Evolutionary conservation across 2,329 filamentous ascomycete genomes (phyloP).

Genomic region (Clarireedia paspali): DNA sequence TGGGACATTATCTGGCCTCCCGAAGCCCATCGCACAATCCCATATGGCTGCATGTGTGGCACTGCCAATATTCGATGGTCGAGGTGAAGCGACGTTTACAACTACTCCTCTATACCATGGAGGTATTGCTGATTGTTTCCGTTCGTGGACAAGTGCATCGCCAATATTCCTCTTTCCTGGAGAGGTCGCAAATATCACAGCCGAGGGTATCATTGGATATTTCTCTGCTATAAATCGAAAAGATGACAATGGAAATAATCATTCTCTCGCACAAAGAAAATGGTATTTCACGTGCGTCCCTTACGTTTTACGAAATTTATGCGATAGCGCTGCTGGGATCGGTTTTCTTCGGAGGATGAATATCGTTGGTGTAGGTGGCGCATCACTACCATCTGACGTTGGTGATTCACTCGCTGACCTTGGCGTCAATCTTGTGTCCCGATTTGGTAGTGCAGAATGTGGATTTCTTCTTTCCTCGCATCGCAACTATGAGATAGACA

Average conservation of each 20-base stretch:
- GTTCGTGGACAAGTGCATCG: conserved; percentile 52
- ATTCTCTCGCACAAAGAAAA: background rate
- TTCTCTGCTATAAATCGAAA: background rate
- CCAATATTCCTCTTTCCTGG: conserved; percentile 57
- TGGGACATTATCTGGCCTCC: conserved; percentile 54
- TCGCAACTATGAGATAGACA: conserved; percentile 39
- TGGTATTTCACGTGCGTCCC: conserved; percentile 55
- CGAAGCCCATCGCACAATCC: conserved; percentile 54
- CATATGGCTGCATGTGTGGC: conserved; percentile 48
- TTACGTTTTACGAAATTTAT: conserved; percentile 47
- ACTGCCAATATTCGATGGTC: conserved; percentile 34
- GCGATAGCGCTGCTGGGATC: conserved; percentile 36
- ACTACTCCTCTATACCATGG: conserved; percentile 61
- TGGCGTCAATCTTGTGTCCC: conserved; percentile 49
- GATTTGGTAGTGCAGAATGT: conserved; percentile 60
- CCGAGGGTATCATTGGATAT: background rate
- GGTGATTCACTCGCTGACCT: conserved; percentile 45
- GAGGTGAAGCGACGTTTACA: conserved; percentile 46
- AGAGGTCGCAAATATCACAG: conserved; percentile 33
- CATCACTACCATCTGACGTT: conserved; percentile 44
- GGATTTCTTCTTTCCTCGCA: conserved; percentile 58
- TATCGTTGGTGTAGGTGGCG: conserved; percentile 57
- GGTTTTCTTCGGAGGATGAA: conserved; percentile 42
- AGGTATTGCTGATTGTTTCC: conserved; percentile 53
- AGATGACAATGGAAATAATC: background rate